Evolutionary conservation across 2,329 filamentous ascomycete genomes (phyloP).

Genomic region (Hypoxylon sp.): DNA sequence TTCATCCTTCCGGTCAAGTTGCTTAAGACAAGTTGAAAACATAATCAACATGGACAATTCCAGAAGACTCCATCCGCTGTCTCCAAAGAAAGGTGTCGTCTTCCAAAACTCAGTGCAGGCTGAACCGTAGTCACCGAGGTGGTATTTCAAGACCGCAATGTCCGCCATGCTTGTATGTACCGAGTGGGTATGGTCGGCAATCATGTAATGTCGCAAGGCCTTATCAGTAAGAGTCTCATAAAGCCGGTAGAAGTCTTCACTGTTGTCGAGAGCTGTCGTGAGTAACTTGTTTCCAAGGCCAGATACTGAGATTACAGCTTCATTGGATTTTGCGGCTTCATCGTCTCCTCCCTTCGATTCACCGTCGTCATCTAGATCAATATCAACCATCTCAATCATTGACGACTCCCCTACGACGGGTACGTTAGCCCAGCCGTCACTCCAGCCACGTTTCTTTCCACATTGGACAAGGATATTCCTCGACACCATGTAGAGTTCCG

Average conservation of each 20-base stretch:
- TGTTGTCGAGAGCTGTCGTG: constrained; percentile 66
- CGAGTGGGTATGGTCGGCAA: constrained; percentile 80
- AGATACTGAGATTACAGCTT: constrained; percentile 44
- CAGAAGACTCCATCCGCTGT: constrained; percentile 78
- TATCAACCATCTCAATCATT: constrained; percentile 63
- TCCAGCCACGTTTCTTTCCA: constrained; percentile 78
- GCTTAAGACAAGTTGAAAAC: constrained; percentile 82
- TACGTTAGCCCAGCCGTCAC: constrained; percentile 75
- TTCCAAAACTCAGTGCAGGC: constrained; percentile 82
- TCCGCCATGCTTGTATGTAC: constrained; percentile 83
- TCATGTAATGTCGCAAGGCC: constrained; percentile 81
- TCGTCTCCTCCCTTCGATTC: constrained; percentile 43
- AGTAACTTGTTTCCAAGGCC: constrained; percentile 67
- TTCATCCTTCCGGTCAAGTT: constrained; percentile 78
- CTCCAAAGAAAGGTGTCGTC: constrained; percentile 80
- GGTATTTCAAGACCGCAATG: constrained; percentile 83
- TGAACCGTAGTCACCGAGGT: constrained; percentile 74
- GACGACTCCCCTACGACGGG: constrained; percentile 57
- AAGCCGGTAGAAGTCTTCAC: constrained; percentile 70
- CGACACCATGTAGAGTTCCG: constrained; percentile 82
- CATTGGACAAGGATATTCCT: constrained; percentile 80
- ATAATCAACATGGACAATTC: constrained; percentile 87
- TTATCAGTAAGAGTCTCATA: constrained; percentile 85
- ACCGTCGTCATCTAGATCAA: constrained; percentile 60
- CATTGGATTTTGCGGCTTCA: constrained; percentile 25